Evolutionary conservation across 495 filamentous ascomycete genomes (phyloP), one percentile per base, ranked within the genome.

Genomic region (Wilcoxina mikolae): DNA sequence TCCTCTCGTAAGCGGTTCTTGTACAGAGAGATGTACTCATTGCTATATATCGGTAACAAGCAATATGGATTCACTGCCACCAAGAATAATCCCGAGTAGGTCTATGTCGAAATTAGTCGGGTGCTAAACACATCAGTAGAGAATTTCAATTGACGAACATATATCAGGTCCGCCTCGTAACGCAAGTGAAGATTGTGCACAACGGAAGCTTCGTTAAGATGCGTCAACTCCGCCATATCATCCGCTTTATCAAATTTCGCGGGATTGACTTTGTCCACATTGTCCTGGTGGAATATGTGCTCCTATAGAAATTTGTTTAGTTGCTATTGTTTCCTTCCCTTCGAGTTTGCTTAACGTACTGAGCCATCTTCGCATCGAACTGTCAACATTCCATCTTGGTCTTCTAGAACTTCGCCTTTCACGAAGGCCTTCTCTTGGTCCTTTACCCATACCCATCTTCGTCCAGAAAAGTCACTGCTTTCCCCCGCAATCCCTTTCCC

Each of bases 211-310:
- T 99, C 93, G 66, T 99, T 99, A 41, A 99, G 70, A 65, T 96
- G 91, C 12, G 93, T 99, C 60, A 99, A 73, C 69, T 96, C 91
- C 1, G 93, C 91, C 93, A 99, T 99, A 66, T 99, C 93, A 71
- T 94, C 84, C 4, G 91, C 90, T 68, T 91, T 95, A 74, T 99
- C 93, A 66, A 99, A 99, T 65, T 99, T 99, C 52, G 87, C 93
- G 23, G 93, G 93, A 69, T 99, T 99, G 71, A 96, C 93, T 69
- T 94, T 95, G 74, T 99, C 93, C 46, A 94, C 87, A 54, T 77
- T 81, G 58, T 95, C 87, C 20, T 76, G 69, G 58, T 89, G 79
- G 28, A 91, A 82, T 65, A 86, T 83, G 43, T 87, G 84, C 78
- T 94, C 87, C 83, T 94, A 59, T 55, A 26, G 11, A 46, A 17